phyloP scores from a whole-genome alignment of 768 basidiomycete genomes.

The Baorangia bicolor region DNA sequence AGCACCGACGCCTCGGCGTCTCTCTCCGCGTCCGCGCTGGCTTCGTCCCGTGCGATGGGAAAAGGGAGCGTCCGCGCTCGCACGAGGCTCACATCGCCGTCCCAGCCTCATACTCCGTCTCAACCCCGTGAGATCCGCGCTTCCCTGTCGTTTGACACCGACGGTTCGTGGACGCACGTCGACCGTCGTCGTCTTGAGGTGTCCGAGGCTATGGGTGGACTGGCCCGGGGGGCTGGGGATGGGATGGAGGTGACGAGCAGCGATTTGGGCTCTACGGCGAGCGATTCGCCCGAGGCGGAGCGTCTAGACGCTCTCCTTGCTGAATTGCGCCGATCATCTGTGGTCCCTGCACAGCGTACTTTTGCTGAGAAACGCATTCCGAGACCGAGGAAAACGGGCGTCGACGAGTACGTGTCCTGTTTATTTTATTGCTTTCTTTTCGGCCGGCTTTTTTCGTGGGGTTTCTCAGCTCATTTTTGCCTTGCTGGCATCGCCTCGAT shows the following conservation, averaged over 20 bases:
- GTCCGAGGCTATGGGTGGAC: conserved; percentile 9
- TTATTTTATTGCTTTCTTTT: background rate
- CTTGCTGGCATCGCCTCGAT: background rate
- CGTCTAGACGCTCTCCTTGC: conserved; percentile 30
- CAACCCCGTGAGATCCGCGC: conserved; percentile 13
- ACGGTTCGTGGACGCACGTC: conserved; percentile 74
- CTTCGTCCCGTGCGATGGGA: background rate
- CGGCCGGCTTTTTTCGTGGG: background rate
- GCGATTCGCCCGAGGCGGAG: conserved; percentile 38
- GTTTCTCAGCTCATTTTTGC: background rate
- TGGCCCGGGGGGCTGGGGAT: conserved; percentile 14
- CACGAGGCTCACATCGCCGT: conserved; percentile 5
- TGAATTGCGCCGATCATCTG: conserved; percentile 32
- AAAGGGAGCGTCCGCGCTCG: conserved; percentile 2
- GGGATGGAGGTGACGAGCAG: conserved; percentile 42
- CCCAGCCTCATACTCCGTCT: conserved; percentile 27
- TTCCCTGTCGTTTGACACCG: conserved; percentile 41
- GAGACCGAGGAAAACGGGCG: conserved; percentile 60
- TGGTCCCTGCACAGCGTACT: conserved; percentile 35
- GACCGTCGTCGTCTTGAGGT: conserved; percentile 37
- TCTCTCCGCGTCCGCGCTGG: background rate
- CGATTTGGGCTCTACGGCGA: conserved; percentile 55
- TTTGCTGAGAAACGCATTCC: conserved; percentile 66
- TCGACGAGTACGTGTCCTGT: conserved; percentile 59
- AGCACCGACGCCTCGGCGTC: conserved; percentile 18